phyloP scores from a whole-genome alignment of 495 filamentous ascomycete species.

The Penicillium canescens region DNA sequence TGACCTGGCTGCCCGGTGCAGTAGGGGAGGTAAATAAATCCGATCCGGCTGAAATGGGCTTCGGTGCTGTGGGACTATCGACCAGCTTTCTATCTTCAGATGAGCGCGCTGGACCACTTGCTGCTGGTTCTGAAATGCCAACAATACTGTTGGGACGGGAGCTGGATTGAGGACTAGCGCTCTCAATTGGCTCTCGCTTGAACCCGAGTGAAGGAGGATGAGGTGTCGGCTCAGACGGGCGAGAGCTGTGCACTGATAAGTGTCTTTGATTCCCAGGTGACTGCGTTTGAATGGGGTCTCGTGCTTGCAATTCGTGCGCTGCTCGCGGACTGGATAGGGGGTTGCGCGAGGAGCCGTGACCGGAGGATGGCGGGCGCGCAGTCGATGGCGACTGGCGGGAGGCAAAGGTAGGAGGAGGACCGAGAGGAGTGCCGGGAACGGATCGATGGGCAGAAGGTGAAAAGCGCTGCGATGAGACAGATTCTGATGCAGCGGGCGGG shows the following conservation, averaged over 20 bases:
- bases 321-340: slow-evolving; percentile 39
- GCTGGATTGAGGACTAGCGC: slow-evolving; percentile 46
- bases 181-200: slow-evolving; percentile 43
- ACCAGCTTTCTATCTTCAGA: slow-evolving; percentile 31
- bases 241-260: slow-evolving; percentile 27
- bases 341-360: slow-evolving; percentile 34
- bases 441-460: slow-evolving; percentile 42
- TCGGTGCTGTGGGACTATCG: slow-evolving; percentile 27
- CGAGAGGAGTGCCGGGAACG: slow-evolving; percentile 49
- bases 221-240: slow-evolving; percentile 29
- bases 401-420: slow-evolving; percentile 39
- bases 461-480: slow-evolving; percentile 40
- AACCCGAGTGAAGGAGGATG: slow-evolving; percentile 20
- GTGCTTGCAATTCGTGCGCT: slow-evolving; percentile 26
- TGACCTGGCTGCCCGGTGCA: slow-evolving; percentile 22
- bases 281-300: slow-evolving; percentile 21
- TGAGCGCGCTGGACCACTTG: slow-evolving; percentile 11
- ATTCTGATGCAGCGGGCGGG: slow-evolving; percentile 39
- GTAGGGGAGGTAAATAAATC: slow-evolving; percentile 19
- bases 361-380: slow-evolving; percentile 34
- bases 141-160: slow-evolving; percentile 33
- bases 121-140: slow-evolving; percentile 14
- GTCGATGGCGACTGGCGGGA: slow-evolving; percentile 39
- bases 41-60: slow-evolving; percentile 9
- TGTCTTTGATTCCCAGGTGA: slow-evolving; percentile 33